Evolutionary conservation across 345 rosid species (phyloP), one percentile per base, ranked within the genome.

Genomic region (Euclidium syriacum): DNA sequence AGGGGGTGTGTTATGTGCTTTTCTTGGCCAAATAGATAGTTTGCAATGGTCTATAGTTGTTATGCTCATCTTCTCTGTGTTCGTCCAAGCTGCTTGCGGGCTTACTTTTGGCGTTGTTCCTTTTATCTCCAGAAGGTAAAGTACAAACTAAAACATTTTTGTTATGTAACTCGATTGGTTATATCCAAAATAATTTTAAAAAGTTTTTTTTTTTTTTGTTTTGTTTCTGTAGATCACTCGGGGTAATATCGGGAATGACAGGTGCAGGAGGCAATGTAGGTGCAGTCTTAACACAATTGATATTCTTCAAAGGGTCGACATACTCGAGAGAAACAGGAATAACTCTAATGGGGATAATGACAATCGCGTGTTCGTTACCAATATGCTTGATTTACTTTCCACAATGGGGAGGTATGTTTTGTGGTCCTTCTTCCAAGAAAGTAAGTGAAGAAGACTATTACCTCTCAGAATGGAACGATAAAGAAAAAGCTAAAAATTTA

Each of bases 321-420:
- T 92, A 89, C 65, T 60, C 96, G 0, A 92, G 79, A 65, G 95
- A 89, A 61, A 78, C 63, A 3, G 98, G 96, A 11, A 87, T 92
- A 36, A 82, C 80, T 11, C 71, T 76, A 0, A 92, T 89, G 96
- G 98, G 98, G 2, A 20, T 84, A 6, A 89, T 85, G 96, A 76
- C 88, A 5, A 65, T 92, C 1, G 78, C 77, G n/a, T 89, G 95
- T 81, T 56, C 87, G 1, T 44, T 86, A 30, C 87, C 96, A 5
- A 65, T 81, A n/a, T 71, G 78, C 15, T 54, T 92, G 0, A 75
- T 89, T 16, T 64, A 85, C 67, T 92, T 92, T 72, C 98, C 98
- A 3, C 95, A 89, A 33, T 89, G 98, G 98, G 98, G 95, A 19
- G 95, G 98, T 50, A 89, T 92, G 94, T 81, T 92, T 48, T 81